Percentiles rank a stretch among this genome's conserved stretches.
Evolutionary conservation across 1,139 yeast species (phyloP).

Genomic region (Meyerozyma athensensis): DNA sequence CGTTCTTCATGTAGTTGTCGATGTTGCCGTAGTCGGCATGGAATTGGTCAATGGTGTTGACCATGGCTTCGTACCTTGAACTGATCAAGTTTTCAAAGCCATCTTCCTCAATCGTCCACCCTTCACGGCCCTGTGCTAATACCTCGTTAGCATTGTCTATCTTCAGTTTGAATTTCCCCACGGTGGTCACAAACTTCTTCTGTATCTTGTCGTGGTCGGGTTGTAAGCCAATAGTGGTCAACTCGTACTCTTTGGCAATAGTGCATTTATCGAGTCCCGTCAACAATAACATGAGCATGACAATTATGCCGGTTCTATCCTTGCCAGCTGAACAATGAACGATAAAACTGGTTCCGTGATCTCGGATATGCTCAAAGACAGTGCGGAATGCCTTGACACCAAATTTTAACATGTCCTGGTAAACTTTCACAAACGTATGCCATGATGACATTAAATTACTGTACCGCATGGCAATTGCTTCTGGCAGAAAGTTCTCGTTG

Average conservation of each 20-base stretch:
- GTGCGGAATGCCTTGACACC: constrained; percentile 44
- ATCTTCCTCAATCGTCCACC: constrained; percentile 40
- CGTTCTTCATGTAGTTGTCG: constrained; percentile 41
- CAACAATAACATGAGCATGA: constrained; percentile 60
- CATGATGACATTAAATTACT: constrained; percentile 55
- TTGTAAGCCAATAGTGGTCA: constrained; percentile 61
- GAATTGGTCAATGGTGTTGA: constrained; percentile 51
- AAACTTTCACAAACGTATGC: constrained; percentile 61
- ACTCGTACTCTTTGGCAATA: constrained; percentile 68
- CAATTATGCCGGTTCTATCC: constrained; percentile 76
- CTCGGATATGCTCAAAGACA: constrained; percentile 52
- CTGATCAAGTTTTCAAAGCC: constrained; percentile 59
- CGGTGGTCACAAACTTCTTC: constrained; percentile 26
- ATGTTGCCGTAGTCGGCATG: constrained; percentile 54
- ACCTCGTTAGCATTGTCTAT: constrained; percentile 20
- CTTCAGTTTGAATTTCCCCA: constrained; percentile 26
- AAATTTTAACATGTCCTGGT: constrained; percentile 50
- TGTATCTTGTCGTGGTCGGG: constrained; percentile 43
- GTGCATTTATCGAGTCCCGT: constrained; percentile 63
- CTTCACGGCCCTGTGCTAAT: constrained; percentile 31
- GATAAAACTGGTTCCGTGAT: constrained; percentile 45
- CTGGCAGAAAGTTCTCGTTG: constrained; percentile 59
- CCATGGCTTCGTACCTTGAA: constrained; percentile 70
- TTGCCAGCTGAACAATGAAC: constrained; percentile 87
- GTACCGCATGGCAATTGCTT: constrained; percentile 56